Base-by-base conservation (phyloP, 805 yeast species). In the Yarrowia alimentaria region DNA sequence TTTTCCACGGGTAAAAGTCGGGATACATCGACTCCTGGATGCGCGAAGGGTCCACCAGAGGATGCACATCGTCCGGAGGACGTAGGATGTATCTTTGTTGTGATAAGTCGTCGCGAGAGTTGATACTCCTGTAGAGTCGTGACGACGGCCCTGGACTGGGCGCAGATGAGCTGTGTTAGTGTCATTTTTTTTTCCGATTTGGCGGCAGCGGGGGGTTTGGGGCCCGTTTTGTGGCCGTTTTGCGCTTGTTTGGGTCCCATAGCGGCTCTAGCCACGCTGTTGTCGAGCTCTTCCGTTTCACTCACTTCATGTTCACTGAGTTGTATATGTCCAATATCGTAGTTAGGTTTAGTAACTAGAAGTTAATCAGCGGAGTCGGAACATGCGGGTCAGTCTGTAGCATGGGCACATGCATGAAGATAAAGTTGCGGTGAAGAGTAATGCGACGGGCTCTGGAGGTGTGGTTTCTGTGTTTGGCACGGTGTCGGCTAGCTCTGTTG, bases 1-100 rank as follows among this genome's bases (percentile, higher is more conserved):
- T 72, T 58, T 81, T 87, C 93, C 94, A 86, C 0, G 88, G 83
- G 30, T 65, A 67, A 61, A 78, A 85, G 62, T 85, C 95, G 0
- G 95, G 95, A 58, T 75, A 84, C 6, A 57, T 35, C 8, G 50
- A 43, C 2, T 43, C 33, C 34, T 54, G 50, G n/a, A 52, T 51
- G 21, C 43, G 35, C 5, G 42, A 21, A 14, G 43, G 50, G 8
- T 51, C 60, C 51, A 61, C 58, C 25, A 70, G 54, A 8, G 72
- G 66, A 47, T 57, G 65, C 5, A 70, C 68, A n/a, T 59, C 64
- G 13, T 54, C 47, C 4, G 73, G 72, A 13, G 64, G 64, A 4
- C 55, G 19, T 5, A 69, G 61, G 31, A 61, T 56, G 55, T 67
- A 69, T 5, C 71, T 57, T 45, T 61, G 64, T 28, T 35, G 52